Percentiles rank a stretch among this genome's conserved stretches.
phyloP scores from a whole-genome alignment of 2,329 filamentous ascomycete species.

The Fusarium heterosporum region DNA sequence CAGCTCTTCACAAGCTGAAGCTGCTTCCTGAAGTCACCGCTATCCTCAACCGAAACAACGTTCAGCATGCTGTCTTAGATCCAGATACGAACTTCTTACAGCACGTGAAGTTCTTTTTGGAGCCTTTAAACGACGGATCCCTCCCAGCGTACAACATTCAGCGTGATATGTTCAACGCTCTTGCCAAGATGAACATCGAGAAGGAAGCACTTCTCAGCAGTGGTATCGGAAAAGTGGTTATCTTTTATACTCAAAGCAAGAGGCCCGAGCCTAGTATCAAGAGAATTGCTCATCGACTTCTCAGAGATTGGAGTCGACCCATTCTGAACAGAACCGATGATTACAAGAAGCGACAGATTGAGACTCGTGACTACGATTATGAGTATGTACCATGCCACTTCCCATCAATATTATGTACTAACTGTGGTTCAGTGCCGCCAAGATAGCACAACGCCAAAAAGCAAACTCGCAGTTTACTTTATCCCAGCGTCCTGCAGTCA shows the following conservation, averaged over 20 bases:
- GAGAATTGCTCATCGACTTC: conserved; percentile 89
- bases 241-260: conserved; percentile 97
- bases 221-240: conserved; percentile 93
- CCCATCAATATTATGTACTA: conserved; percentile 3
- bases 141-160: conserved; percentile 98
- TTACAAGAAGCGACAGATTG: conserved; percentile 84
- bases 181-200: conserved; percentile 85
- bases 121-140: conserved; percentile 92
- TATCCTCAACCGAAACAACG: conserved; percentile 88
- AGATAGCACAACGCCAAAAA: conserved; percentile 63
- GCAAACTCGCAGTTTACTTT: conserved; percentile 62
- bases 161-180: conserved; percentile 87
- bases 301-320: conserved; percentile 94
- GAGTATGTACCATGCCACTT: conserved; percentile 57
- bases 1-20: conserved; percentile 92
- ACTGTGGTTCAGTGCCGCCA: conserved; percentile 60
- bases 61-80: conserved; percentile 86
- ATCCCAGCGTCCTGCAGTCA: conserved; percentile 61
- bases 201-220: conserved; percentile 91
- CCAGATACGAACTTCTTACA: conserved; percentile 96
- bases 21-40: conserved; percentile 91
- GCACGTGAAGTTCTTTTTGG: conserved; percentile 96
- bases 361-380: conserved; percentile 73
- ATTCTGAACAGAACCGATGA: conserved; percentile 95
- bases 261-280: conserved; percentile 90